Evolutionary conservation across 2,329 filamentous ascomycete genomes (phyloP).

Genomic region (Fusarium heterosporum): DNA sequence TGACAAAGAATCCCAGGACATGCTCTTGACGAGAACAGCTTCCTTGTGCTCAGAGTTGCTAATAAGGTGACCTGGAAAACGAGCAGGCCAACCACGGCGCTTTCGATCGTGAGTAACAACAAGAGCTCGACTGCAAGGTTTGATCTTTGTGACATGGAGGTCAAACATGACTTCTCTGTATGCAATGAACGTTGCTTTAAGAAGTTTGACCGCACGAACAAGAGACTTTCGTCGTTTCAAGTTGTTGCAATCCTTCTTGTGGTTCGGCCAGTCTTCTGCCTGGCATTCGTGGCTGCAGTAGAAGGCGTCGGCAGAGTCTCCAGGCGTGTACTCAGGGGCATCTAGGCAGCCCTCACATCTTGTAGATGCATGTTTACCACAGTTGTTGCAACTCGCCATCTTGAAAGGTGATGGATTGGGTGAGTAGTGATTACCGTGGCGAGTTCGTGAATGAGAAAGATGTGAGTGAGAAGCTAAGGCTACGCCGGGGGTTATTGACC

Average conservation of each 20-base stretch:
- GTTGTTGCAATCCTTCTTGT: slow-evolving; percentile 19
- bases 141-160: slow-evolving; percentile 7
- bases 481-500: no score
- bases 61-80: slow-evolving; percentile 20
- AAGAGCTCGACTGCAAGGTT: slow-evolving; percentile 1
- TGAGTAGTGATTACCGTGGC: no score
- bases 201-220: slow-evolving; percentile 8
- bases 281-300: slow-evolving; percentile 32
- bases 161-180: slow-evolving; percentile 20
- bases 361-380: slow-evolving; percentile 7
- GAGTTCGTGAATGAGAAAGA: neutral
- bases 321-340: slow-evolving; percentile 26
- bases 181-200: slow-evolving; percentile 20
- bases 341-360: slow-evolving; percentile 8
- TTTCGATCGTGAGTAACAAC: slow-evolving; percentile 2
- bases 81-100: neutral
- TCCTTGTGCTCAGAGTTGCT: slow-evolving; percentile 14
- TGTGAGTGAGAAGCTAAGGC: neutral
- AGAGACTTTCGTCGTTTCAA: slow-evolving; percentile 18
- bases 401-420: neutral
- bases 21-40: slow-evolving; percentile 6
- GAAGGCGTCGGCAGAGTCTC: slow-evolving; percentile 8
- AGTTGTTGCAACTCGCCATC: slow-evolving; percentile 21
- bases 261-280: slow-evolving; percentile 7
- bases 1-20: neutral